phyloP scores from a whole-genome alignment of 2,329 filamentous ascomycete species.

The Claviceps paspali region DNA sequence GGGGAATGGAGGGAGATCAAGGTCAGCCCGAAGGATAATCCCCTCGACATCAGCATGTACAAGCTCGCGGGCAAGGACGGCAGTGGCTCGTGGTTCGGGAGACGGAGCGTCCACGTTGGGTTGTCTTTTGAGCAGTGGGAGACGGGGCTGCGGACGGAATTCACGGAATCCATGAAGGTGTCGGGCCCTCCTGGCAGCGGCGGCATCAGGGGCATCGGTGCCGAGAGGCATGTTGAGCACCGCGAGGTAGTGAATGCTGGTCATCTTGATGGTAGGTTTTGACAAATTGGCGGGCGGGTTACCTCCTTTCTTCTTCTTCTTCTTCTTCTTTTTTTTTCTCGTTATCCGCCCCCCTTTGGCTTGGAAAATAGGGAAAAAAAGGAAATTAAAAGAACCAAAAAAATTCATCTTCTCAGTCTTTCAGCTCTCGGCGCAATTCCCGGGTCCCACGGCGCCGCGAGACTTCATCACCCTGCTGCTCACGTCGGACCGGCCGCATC shows the following conservation, averaged over 20 bases:
- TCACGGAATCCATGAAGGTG: slow-evolving; percentile 59
- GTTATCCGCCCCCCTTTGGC: neutral
- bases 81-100: slow-evolving; percentile 77
- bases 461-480: slow-evolving; percentile 76
- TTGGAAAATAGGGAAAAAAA: no score
- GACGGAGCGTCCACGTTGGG: slow-evolving; percentile 68
- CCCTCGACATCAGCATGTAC: slow-evolving; percentile 61
- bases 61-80: slow-evolving; percentile 68
- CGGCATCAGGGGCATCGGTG: slow-evolving; percentile 72
- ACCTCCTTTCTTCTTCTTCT: neutral
- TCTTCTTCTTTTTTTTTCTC: no score
- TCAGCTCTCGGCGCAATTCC: slow-evolving; percentile 77
- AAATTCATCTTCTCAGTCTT: slow-evolving; percentile 45
- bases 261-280: slow-evolving; percentile 40
- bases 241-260: slow-evolving; percentile 41
- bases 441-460: slow-evolving; percentile 70
- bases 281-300: no score
- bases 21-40: slow-evolving; percentile 55
- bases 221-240: slow-evolving; percentile 58
- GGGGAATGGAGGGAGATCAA: slow-evolving; percentile 83
- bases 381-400: no score
- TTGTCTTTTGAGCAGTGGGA: slow-evolving; percentile 66
- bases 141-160: slow-evolving; percentile 61
- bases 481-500: slow-evolving; percentile 42
- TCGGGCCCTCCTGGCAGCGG: slow-evolving; percentile 56